Conservation (phyloP, 495 filamentous ascomycete genomes). For the Ramalina peruviana region DNA sequence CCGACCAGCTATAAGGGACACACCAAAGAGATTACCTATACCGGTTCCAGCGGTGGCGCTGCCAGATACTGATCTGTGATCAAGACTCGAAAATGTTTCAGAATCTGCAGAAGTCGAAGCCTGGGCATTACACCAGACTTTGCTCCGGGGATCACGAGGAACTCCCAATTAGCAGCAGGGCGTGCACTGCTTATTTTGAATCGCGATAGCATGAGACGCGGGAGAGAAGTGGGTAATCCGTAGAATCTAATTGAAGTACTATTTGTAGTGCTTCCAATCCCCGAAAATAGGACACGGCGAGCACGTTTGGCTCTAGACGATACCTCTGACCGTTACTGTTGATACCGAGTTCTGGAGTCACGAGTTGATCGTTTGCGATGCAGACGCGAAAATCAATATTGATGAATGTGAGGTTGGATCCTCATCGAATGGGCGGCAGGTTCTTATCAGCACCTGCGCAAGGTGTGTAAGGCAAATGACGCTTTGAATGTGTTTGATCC, state of each 20-base stretch:
- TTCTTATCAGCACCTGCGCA: too few species aligned
- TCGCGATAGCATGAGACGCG: background rate
- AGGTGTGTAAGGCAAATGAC: too few species aligned
- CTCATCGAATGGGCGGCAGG: background rate
- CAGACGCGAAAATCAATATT: background rate
- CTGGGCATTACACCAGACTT: too few species aligned
- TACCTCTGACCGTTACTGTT: background rate
- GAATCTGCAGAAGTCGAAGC: too few species aligned
- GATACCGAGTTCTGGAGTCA: background rate
- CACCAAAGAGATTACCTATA: too few species aligned
- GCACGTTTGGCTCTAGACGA: background rate
- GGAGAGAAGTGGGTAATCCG: background rate
- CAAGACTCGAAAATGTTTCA: too few species aligned
- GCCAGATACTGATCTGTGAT: too few species aligned
- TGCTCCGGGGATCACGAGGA: too few species aligned
- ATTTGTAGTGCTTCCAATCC: background rate
- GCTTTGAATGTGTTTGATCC: too few species aligned
- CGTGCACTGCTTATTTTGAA: background rate
- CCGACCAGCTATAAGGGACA: too few species aligned
- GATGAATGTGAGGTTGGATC: background rate
- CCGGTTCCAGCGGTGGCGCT: too few species aligned
- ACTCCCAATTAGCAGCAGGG: background rate
- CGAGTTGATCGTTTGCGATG: background rate
- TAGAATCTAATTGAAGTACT: background rate
- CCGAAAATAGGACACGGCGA: background rate